phyloP scores from a whole-genome alignment of 768 basidiomycete genomes.

The Gloeopeniophorella convolvens region DNA sequence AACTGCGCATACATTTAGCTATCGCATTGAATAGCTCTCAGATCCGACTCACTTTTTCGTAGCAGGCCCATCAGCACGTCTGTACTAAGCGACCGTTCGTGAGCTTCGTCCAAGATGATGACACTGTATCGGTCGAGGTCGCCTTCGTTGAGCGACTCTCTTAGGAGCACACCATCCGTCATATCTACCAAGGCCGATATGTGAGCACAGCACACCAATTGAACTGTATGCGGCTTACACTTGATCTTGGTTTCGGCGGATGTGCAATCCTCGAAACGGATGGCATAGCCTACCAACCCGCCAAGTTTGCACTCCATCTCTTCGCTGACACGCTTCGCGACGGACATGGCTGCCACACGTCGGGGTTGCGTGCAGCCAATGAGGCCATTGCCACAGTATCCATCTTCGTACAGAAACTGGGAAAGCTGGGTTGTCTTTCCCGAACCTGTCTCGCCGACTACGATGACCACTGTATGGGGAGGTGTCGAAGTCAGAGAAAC shows the following conservation, averaged over 20 bases:
- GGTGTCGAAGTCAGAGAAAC: not conserved
- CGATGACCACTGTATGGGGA: constrained; percentile 63
- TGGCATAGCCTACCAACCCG: constrained; percentile 88
- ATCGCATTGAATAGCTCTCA: not conserved
- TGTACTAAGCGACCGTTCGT: constrained; percentile 94
- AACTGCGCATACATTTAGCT: constrained; percentile 32
- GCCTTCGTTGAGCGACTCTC: constrained; percentile 98
- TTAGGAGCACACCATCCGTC: constrained; percentile 98
- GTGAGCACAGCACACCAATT: not conserved
- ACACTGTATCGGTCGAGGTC: constrained; percentile 95
- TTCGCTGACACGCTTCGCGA: constrained; percentile 99
- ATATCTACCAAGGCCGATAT: constrained; percentile 53
- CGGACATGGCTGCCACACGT: constrained; percentile 99
- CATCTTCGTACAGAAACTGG: constrained; percentile 96
- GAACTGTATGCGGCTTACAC: constrained; percentile 47
- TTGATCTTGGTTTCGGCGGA: constrained; percentile 93
- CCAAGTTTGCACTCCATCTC: constrained; percentile 99
- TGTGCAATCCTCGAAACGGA: constrained; percentile 98
- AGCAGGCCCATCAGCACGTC: constrained; percentile 97
- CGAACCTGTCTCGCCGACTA: constrained; percentile 99
- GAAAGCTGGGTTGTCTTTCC: constrained; percentile 97
- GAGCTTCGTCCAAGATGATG: constrained; percentile 98
- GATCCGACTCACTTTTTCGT: constrained; percentile 65
- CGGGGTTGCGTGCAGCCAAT: constrained; percentile 98
- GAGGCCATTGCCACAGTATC: constrained; percentile 83